phyloP scores from a whole-genome alignment of 495 filamentous ascomycete genomes.

The Talaromyces adpressus region DNA sequence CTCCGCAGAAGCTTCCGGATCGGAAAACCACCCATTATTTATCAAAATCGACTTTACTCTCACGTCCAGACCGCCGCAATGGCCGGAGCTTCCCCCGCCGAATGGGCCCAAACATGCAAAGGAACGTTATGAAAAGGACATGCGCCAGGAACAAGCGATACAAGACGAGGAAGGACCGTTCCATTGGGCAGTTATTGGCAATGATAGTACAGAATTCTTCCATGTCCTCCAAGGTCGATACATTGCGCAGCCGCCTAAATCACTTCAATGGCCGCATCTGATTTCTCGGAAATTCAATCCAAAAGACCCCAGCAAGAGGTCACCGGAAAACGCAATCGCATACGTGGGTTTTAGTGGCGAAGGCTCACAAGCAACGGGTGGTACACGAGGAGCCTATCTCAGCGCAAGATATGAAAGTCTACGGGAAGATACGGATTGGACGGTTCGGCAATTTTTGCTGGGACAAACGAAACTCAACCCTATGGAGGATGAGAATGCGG shows the following conservation, averaged over 20 bases:
- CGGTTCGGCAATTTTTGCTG: conserved; percentile 67
- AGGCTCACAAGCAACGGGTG: conserved; percentile 47
- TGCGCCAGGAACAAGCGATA: conserved; percentile 9
- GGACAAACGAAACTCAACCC: conserved; percentile 75
- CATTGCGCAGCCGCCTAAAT: conserved; percentile 62
- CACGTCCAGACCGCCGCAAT: conserved; percentile 1
- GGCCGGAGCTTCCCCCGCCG: background rate
- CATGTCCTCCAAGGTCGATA: conserved; percentile 67
- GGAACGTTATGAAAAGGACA: background rate
- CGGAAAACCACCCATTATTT: conserved; percentile 56
- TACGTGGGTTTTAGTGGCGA: conserved; percentile 75
- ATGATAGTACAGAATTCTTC: conserved; percentile 70
- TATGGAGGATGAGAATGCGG: conserved; percentile 44
- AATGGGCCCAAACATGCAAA: background rate
- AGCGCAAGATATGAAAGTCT: conserved; percentile 89
- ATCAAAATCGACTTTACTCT: conserved; percentile 58
- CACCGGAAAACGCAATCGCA: conserved; percentile 59
- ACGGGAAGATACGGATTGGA: conserved; percentile 81
- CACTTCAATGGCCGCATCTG: conserved; percentile 71
- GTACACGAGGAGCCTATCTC: conserved; percentile 66
- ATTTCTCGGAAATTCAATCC: conserved; percentile 50
- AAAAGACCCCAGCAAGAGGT: conserved; percentile 47
- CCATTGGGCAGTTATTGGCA: conserved; percentile 70
- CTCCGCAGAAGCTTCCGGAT: conserved; percentile 24
- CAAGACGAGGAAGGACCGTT: conserved; percentile 20